A percentile compares a stretch with the other conserved stretches of the same genome.
Evolutionary conservation across 192 early-diverging fungal genomes (phyloP).

Genomic region (Rhizoclosmatium sp.): DNA sequence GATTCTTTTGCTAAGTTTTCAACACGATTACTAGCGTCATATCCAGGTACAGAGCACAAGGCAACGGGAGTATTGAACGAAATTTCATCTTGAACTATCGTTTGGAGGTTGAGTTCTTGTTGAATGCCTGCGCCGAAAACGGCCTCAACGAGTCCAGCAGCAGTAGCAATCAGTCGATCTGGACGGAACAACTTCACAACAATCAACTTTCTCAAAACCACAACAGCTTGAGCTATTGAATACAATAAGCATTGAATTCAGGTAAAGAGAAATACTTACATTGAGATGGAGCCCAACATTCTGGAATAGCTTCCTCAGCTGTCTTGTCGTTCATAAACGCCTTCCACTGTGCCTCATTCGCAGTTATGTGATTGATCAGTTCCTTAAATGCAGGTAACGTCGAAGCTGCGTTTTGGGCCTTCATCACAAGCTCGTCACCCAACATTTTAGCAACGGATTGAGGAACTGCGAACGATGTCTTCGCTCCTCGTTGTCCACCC

Average conservation of each 20-base stretch:
- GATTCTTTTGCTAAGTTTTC: constrained; percentile 84
- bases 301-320: constrained; percentile 49
- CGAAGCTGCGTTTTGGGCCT: constrained; percentile 21
- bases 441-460: constrained; percentile 17
- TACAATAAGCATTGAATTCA: constrained; percentile 31
- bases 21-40: constrained; percentile 95
- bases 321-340: constrained; percentile 35
- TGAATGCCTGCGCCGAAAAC: constrained; percentile 70
- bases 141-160: constrained; percentile 72
- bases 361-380: constrained; percentile 40
- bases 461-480: not conserved
- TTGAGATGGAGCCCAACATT: constrained; percentile 36
- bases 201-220: constrained; percentile 78
- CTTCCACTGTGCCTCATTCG: constrained; percentile 48
- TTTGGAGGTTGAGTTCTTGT: constrained; percentile 72
- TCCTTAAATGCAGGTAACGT: constrained; percentile 35
- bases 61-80: constrained; percentile 81
- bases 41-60: constrained; percentile 90
- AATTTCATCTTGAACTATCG: constrained; percentile 77
- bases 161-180: constrained; percentile 83
- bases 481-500: constrained; percentile 58
- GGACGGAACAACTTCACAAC: constrained; percentile 87
- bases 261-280: constrained; percentile 20
- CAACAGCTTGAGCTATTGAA: constrained; percentile 49
- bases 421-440: constrained; percentile 42